Evolutionary conservation across 345 rosid species (phyloP).

Genomic region (Eutrema heterophyllum): DNA sequence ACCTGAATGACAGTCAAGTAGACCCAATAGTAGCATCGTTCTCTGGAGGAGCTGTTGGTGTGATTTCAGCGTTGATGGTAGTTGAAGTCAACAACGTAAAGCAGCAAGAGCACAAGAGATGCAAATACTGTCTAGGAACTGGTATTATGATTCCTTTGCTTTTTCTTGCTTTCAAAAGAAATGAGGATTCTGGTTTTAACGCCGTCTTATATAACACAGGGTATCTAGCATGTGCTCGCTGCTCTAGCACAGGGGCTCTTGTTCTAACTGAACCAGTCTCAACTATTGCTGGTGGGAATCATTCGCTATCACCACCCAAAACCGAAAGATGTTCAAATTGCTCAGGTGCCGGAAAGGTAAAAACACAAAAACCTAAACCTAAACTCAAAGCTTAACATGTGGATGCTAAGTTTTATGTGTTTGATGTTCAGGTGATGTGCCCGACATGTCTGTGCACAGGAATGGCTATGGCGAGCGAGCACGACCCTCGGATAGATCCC

Average conservation of each 20-base stretch:
- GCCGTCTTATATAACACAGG: constrained; percentile 42
- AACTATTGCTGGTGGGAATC: constrained; percentile 42
- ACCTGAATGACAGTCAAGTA: constrained; percentile 58
- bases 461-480: constrained; percentile 99
- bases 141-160: constrained; percentile 37
- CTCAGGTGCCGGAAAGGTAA: constrained; percentile 95
- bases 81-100: constrained; percentile 96
- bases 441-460: constrained; percentile 99
- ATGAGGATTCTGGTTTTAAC: not conserved
- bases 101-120: constrained; percentile 90
- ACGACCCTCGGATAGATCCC: constrained; percentile 89
- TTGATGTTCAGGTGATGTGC: constrained; percentile 76
- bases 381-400: not conserved
- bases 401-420: constrained; percentile 9
- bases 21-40: constrained; percentile 98
- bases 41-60: constrained; percentile 99
- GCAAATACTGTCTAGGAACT: constrained; percentile 98
- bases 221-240: constrained; percentile 96
- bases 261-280: constrained; percentile 68
- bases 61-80: constrained; percentile 93
- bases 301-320: constrained; percentile 52
- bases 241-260: constrained; percentile 77
- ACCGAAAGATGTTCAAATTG: constrained; percentile 93
- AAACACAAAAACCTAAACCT: not conserved
- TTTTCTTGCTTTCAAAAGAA: not conserved